These are phyloP conservation scores for Tillandsia fasciculata DNA, from an alignment of 176 grass and related monocot genomes.

Conservation along the genomic window DNA sequence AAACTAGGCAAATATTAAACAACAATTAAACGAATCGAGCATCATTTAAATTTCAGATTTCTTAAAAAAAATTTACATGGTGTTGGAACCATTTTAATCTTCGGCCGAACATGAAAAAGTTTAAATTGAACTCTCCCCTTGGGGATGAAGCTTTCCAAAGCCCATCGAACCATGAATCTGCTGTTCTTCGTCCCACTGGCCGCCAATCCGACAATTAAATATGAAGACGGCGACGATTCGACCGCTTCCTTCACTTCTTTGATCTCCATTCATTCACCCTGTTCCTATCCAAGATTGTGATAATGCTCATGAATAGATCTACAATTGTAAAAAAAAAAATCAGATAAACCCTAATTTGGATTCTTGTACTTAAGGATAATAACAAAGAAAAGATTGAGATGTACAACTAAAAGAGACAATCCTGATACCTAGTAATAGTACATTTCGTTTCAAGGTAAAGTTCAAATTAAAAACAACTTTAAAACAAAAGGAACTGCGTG, in stretches of 20 bases:
- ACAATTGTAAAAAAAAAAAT: not conserved
- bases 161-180: slow-evolving; percentile 32
- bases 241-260: not conserved
- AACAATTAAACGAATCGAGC: not conserved
- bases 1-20: not conserved
- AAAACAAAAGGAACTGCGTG: no score
- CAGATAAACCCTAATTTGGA: no score
- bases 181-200: slow-evolving; percentile 24
- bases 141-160: slow-evolving; percentile 22
- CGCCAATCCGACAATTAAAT: slow-evolving; percentile 27
- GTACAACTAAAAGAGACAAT: no score
- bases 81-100: slow-evolving; percentile 25
- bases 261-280: not conserved
- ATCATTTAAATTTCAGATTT: not conserved
- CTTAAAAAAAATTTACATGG: slow-evolving; percentile 21
- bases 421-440: no score
- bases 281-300: not conserved
- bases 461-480: no score
- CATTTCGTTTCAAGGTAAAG: no score
- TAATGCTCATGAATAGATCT: not conserved
- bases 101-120: slow-evolving; percentile 33
- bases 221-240: not conserved
- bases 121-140: slow-evolving; percentile 17
- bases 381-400: no score
- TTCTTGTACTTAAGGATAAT: no score